phyloP scores from a whole-genome alignment of 2,329 filamentous ascomycete genomes.

The Aspergillus brasiliensis region DNA sequence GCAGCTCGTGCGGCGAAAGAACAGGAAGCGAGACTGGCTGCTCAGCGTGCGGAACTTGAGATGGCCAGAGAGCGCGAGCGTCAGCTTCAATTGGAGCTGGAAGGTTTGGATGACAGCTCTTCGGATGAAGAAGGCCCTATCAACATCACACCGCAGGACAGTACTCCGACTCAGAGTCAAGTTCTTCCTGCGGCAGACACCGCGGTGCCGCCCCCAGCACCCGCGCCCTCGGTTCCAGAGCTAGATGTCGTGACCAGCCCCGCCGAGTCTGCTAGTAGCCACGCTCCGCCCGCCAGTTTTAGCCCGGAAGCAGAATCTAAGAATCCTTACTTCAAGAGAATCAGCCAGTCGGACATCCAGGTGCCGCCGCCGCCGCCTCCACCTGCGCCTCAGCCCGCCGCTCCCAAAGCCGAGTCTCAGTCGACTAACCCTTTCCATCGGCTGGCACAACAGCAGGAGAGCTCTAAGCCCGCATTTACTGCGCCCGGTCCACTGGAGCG shows the following conservation, averaged over 20 bases:
- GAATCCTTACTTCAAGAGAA: constrained; percentile 92
- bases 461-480: constrained; percentile 54
- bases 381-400: constrained; percentile 46
- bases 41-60: constrained; percentile 88
- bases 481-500: constrained; percentile 50
- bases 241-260: constrained; percentile 56
- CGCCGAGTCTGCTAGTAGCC: constrained; percentile 52
- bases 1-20: constrained; percentile 83
- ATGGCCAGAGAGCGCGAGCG: constrained; percentile 86
- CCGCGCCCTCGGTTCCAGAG: constrained; percentile 36
- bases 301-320: constrained; percentile 74
- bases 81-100: constrained; percentile 84
- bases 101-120: constrained; percentile 73
- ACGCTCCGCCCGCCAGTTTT: constrained; percentile 56
- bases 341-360: constrained; percentile 68
- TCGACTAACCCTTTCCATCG: constrained; percentile 98
- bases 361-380: constrained; percentile 47
- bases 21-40: constrained; percentile 80
- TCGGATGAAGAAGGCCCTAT: constrained; percentile 79
- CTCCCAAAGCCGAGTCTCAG: constrained; percentile 52
- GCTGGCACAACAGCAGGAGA: constrained; percentile 67
- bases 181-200: constrained; percentile 47
- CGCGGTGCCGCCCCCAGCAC: constrained; percentile 28
- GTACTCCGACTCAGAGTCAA: constrained; percentile 61
- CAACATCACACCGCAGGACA: constrained; percentile 66